Evolutionary conservation across 2,329 filamentous ascomycete species (phyloP), one percentile per base, ranked within the genome.

Genomic region (Sporothrix globosa): DNA sequence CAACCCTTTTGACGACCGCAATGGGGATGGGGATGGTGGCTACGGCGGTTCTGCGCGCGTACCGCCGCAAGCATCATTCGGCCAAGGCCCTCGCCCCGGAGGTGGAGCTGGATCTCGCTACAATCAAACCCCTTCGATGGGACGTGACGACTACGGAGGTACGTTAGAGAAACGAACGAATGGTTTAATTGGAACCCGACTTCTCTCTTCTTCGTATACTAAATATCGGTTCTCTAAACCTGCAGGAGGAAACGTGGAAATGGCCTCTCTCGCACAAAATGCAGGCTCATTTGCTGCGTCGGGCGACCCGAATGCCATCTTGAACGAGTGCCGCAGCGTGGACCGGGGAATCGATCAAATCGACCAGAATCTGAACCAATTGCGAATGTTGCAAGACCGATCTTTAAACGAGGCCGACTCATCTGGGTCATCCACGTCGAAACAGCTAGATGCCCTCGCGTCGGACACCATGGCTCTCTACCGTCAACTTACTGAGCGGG

Each of bases 291-390:
- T 85, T 6, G 34, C 34, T 68, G 83, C 66, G 19, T 68, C 72
- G 2, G 76, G 81, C 75, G 88, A 93, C 79, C 88, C 91, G 56
- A 93, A 92, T 78, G 87, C 87, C 70, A 91, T 97, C 75, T 86
- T 97, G 72, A 92, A 96, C 82, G 91, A 96, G 79, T 96, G 92
- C 82, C 87, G 88, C 71, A 89, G 92, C 60, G 91, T 97, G 78
- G 91, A 93, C 79, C 84, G 87, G 71, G 91, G 90, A 54, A 91
- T 97, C 76, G 87, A 91, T 73, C 84, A 89, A 71, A 88, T 97
- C 76, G 89, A 93, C 77, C 81, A 82, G 73, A 91, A 91, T 76
- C 87, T 96, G 46, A 85, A 88, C 74, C 87, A 91, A 77, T 87
- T 97, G 63, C 87, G 88, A 76, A 86, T 85, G 79, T 84, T 92